Base-by-base conservation (phyloP, 1,284 basidiomycete genomes). In the Malassezia yamatoensis region DNA sequence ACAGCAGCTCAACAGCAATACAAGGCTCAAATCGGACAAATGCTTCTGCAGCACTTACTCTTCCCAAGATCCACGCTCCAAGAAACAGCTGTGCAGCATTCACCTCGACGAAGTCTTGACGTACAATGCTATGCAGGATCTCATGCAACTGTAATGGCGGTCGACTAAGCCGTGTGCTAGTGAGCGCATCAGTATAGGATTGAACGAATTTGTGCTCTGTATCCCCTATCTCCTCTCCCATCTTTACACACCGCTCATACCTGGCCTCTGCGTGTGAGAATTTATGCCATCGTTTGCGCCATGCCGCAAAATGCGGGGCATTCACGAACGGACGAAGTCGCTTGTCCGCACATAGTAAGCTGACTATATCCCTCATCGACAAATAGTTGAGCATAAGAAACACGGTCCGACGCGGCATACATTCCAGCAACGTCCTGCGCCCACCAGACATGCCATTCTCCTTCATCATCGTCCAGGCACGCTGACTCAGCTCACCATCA, bases 341-440 rank as follows among this genome's bases (percentile, higher is more conserved):
- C 36, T 58, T 59, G 51, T 68, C 66, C 12, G 60, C 65, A 29
- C 62, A 54, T 6, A 59, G n/a, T 12, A 63, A 53, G 46, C 44
- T 59, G 41, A 62, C 53, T 8, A 62, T 52, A 35, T 69, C 67
- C 18, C 43, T 52, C 12, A 64, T 61, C 13, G 62, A 63, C 15
- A 69, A 54, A 36, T 61, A 54, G 29, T 59, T 54, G 1, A 69
- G 61, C 35, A 62, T 52, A 46, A 60, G 62, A 38, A 67, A 63
- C 32, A 67, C 64, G 15, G 63, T 55, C 38, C 64, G 62, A 36
- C 64, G 59, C 36, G 63, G 63, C 15, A 69, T 63, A 58, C 66
- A 68, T 51, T 68, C 66, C 21, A 68, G 64, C 5, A 68, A 57
- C 7, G 66, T 68, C 3, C 66, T 53, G 11, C 64, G 64, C 12